Evolutionary conservation across 345 rosid species (phyloP).

Genomic region (Lepidium africanum): DNA sequence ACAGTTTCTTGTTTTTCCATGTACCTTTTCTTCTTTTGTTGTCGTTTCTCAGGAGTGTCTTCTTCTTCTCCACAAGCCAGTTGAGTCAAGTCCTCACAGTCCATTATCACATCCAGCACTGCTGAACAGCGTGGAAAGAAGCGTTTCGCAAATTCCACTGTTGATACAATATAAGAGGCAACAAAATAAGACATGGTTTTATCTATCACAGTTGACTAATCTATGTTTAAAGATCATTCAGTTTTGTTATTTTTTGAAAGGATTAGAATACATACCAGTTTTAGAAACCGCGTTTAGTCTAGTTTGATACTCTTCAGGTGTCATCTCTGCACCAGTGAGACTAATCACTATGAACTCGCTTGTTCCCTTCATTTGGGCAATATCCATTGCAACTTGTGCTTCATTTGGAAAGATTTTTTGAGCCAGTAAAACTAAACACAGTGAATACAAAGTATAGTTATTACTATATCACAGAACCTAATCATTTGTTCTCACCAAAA

Average conservation of each 20-base stretch:
- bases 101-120: conserved; percentile 52
- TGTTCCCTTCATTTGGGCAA: conserved; percentile 59
- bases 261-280: conserved; percentile 42
- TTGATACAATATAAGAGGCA: not conserved
- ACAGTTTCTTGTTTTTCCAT: conserved; percentile 46
- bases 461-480: not conserved
- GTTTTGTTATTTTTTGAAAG: not conserved
- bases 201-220: not conserved
- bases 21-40: conserved; percentile 44
- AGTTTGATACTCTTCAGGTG: conserved; percentile 61
- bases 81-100: conserved; percentile 41
- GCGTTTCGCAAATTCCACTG: conserved; percentile 76
- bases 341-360: conserved; percentile 42
- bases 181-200: not conserved
- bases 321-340: conserved; percentile 32
- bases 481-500: not conserved
- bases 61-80: conserved; percentile 42
- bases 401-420: conserved; percentile 66
- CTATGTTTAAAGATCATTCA: not conserved
- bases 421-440: conserved; percentile 62
- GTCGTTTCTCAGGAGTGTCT: conserved; percentile 39
- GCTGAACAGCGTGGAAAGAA: conserved; percentile 81
- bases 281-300: conserved; percentile 63
- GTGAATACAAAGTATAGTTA: not conserved
- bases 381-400: conserved; percentile 69